Percentiles rank a stretch among this genome's conserved stretches.
Evolutionary conservation across 164 flowering plant genomes (phyloP).

Genomic region (Berberis thunbergii): DNA sequence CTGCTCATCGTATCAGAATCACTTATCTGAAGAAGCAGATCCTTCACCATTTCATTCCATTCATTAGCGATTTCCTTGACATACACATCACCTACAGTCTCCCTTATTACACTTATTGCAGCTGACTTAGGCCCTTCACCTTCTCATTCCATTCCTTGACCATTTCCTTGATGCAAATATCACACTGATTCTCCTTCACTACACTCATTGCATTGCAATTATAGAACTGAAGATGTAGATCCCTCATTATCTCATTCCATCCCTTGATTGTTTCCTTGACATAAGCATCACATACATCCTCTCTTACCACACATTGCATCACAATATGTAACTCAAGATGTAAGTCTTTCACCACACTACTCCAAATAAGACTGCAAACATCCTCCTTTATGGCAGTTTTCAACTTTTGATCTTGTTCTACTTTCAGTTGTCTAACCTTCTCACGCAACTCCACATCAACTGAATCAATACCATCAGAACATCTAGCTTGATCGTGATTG

Average conservation of each 20-base stretch:
- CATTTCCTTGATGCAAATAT: constrained; percentile 15
- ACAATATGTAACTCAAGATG: constrained; percentile 9
- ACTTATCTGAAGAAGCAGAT: too few species aligned
- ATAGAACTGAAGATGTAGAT: too few species aligned
- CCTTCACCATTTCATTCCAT: too few species aligned
- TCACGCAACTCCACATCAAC: constrained; percentile 6
- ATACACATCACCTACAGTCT: too few species aligned
- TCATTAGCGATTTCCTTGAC: too few species aligned
- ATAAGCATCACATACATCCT: too few species aligned
- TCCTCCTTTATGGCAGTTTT: constrained; percentile 26
- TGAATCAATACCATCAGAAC: constrained; percentile 5
- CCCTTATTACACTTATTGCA: too few species aligned
- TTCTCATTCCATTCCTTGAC: constrained; percentile 19
- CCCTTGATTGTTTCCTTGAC: too few species aligned
- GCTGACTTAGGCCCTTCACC: too few species aligned
- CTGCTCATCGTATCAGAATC: too few species aligned
- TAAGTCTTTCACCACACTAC: constrained; percentile 19
- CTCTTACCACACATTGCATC: too few species aligned
- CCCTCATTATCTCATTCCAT: too few species aligned
- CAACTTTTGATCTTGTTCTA: constrained; percentile 25
- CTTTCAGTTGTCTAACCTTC: constrained; percentile 19
- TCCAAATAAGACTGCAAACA: constrained; percentile 16
- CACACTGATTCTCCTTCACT: constrained; percentile 20
- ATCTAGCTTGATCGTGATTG: constrained; percentile 1
- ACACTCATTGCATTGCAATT: constrained; percentile 11